A percentile compares a stretch with the other conserved stretches of the same genome.
These are phyloP conservation scores for Ceratopteris richardii DNA, from an alignment of 75 land plant species.

Conservation along the genomic window DNA sequence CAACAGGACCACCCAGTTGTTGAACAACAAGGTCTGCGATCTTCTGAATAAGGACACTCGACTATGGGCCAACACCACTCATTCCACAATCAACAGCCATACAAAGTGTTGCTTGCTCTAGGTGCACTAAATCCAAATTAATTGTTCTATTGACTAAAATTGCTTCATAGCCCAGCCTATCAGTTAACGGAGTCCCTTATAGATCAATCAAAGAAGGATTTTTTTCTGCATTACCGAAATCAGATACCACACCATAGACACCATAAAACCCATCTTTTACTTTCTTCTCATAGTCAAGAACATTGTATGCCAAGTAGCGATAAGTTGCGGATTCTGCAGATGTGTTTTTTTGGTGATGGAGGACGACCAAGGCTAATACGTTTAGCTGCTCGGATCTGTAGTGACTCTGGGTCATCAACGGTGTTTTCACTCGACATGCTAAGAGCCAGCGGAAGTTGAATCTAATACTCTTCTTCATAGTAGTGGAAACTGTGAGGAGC, in stretches of 20 bases:
- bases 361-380: conserved; percentile 10
- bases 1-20: conserved; percentile 76
- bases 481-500: conserved; percentile 27
- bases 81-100: conserved; percentile 23
- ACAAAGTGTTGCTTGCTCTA: conserved; percentile 37
- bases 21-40: conserved; percentile 67
- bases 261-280: conserved; percentile 83
- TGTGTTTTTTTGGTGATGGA: too few species aligned
- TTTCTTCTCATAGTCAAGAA: conserved; percentile 65
- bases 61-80: conserved; percentile 16
- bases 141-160: conserved; percentile 50
- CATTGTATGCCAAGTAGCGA: conserved; percentile 67
- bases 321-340: conserved; percentile 57
- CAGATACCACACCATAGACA: conserved; percentile 52
- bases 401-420: background rate
- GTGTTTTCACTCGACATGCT: too few species aligned
- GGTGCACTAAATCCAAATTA: conserved; percentile 46
- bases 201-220: conserved; percentile 70
- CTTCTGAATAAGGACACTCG: conserved; percentile 52
- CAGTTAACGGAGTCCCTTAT: conserved; percentile 39
- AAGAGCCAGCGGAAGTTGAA: conserved; percentile 60
- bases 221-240: conserved; percentile 25
- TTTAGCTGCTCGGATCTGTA: conserved; percentile 73
- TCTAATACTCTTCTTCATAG: conserved; percentile 82
- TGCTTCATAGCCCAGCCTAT: conserved; percentile 47